phyloP scores from a whole-genome alignment of 495 filamentous ascomycete species.

The Achaetomiella virescens region DNA sequence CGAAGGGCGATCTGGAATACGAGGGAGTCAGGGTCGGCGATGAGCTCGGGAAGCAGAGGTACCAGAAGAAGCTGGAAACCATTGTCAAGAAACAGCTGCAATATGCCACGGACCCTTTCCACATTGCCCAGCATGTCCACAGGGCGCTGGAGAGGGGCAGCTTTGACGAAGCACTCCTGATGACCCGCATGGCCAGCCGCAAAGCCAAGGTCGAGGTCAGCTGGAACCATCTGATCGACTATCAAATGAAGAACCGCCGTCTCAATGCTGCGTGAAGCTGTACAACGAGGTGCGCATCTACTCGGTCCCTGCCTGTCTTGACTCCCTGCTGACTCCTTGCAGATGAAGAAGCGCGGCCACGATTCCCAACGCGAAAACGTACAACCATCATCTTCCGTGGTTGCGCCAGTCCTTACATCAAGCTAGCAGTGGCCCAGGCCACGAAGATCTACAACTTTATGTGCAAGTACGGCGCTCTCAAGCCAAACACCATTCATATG shows the following conservation, averaged over 20 bases:
- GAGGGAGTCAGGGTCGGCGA: neutral
- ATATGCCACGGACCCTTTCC: constrained; percentile 59
- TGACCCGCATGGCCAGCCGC: constrained; percentile 63
- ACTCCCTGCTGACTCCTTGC: neutral
- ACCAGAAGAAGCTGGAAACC: constrained; percentile 20
- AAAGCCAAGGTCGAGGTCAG: constrained; percentile 56
- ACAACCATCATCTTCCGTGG: constrained; percentile 78
- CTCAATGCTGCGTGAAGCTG: constrained; percentile 58
- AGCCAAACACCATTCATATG: constrained; percentile 68
- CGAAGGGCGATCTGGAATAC: constrained; percentile 1
- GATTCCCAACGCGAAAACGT: constrained; percentile 67
- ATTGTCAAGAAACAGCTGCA: constrained; percentile 50
- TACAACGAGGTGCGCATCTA: constrained; percentile 68
- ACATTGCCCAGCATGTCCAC: constrained; percentile 57
- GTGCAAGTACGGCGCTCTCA: constrained; percentile 49
- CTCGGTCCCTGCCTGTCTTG: neutral
- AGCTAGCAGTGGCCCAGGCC: constrained; percentile 53
- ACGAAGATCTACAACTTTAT: constrained; percentile 68
- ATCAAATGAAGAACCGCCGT: constrained; percentile 53
- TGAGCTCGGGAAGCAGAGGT: constrained; percentile 1
- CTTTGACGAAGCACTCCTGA: constrained; percentile 53
- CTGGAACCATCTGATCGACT: constrained; percentile 83
- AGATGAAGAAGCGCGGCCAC: constrained; percentile 95
- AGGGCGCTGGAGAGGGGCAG: constrained; percentile 48
- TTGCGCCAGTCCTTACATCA: constrained; percentile 49